These are phyloP conservation scores for Crithidia sp. DNA, from an alignment of 208 protist species.

Conservation along the genomic window DNA sequence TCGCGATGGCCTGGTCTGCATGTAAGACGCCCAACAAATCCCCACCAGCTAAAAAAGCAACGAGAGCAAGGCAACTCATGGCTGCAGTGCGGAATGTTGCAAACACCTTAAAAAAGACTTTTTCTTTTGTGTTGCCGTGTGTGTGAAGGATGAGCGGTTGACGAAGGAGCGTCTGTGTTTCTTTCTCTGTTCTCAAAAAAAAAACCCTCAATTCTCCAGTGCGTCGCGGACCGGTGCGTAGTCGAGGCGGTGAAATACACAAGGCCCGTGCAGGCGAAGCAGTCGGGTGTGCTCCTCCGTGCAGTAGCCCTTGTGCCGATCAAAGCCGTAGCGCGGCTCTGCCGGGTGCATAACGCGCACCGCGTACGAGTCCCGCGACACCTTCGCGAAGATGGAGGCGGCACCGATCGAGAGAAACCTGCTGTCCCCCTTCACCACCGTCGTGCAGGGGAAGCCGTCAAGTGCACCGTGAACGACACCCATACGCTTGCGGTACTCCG, in stretches of 20 bases:
- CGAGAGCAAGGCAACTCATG: no score
- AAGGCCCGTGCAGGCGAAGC: constrained; percentile 31
- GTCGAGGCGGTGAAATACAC: constrained; percentile 38
- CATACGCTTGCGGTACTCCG: constrained; percentile 23
- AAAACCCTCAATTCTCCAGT: not conserved
- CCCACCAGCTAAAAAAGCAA: no score
- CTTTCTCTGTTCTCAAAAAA: no score
- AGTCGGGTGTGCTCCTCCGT: constrained; percentile 34
- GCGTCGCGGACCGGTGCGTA: constrained; percentile 38
- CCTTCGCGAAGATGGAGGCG: constrained; percentile 59
- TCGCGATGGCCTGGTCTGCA: no score
- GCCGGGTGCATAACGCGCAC: constrained; percentile 36
- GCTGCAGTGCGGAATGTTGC: no score
- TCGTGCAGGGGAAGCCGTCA: constrained; percentile 20
- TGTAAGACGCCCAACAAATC: no score
- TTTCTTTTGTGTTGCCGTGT: no score
- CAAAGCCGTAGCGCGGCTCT: constrained; percentile 51
- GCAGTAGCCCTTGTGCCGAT: constrained; percentile 59
- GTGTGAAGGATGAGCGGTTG: no score
- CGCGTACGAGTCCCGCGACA: constrained; percentile 43
- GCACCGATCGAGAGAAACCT: constrained; percentile 40
- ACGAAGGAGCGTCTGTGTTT: no score
- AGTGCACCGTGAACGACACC: constrained; percentile 31
- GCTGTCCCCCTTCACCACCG: constrained; percentile 48
- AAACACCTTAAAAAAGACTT: no score